A percentile compares a stretch with the other conserved stretches of the same genome.
Evolutionary conservation across 208 protist species (phyloP).

Genomic region (Crithidia brevicula): DNA sequence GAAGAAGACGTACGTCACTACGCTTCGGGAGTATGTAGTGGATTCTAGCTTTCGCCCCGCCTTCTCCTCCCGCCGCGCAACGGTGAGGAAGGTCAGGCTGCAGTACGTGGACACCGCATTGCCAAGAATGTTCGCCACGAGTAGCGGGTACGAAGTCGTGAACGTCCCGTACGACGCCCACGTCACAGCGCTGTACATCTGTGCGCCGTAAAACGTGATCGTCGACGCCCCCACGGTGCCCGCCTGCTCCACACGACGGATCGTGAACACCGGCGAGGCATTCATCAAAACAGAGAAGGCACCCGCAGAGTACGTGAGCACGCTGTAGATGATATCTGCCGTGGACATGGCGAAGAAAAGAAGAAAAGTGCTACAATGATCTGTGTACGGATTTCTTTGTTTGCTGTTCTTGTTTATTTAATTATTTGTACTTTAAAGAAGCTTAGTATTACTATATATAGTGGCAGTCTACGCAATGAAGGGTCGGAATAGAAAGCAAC

Average conservation of each 20-base stretch:
- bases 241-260: constrained; percentile 47
- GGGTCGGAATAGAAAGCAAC: too few relatives aligned
- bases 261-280: constrained; percentile 48
- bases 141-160: constrained; percentile 39
- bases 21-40: constrained; percentile 58
- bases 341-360: constrained; percentile 28
- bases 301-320: constrained; percentile 55
- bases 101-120: constrained; percentile 66
- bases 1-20: constrained; percentile 46
- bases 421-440: too few relatives aligned
- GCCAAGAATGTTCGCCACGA: constrained; percentile 56
- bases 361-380: constrained; percentile 1
- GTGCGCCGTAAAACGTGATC: constrained; percentile 64
- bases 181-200: constrained; percentile 53
- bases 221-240: constrained; percentile 56
- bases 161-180: constrained; percentile 70
- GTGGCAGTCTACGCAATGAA: too few relatives aligned
- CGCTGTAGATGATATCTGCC: constrained; percentile 35
- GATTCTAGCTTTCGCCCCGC: constrained; percentile 43
- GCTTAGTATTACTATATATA: too few relatives aligned
- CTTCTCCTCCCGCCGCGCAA: constrained; percentile 56
- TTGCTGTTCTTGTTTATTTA: background rate
- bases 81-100: constrained; percentile 55
- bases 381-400: background rate
- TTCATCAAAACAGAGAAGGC: constrained; percentile 60